phyloP scores from a whole-genome alignment of 345 rosid genomes.

The Citrus maxima region DNA sequence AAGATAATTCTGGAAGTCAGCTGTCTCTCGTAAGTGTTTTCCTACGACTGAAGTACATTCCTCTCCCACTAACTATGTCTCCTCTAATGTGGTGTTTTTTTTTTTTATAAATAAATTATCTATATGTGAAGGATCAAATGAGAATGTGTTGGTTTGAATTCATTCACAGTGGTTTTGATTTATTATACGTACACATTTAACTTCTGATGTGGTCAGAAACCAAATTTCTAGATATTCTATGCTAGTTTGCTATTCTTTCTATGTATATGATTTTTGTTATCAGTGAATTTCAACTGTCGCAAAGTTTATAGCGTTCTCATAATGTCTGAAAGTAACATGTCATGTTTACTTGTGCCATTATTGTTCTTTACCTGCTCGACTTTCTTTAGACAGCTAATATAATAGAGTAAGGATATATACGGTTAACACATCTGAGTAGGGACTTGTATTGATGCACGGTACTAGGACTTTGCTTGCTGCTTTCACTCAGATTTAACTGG shows the following conservation, averaged over 20 bases:
- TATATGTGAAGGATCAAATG: not conserved
- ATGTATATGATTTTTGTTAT: not conserved
- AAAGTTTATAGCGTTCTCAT: not conserved
- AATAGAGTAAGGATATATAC: not conserved
- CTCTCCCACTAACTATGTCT: not conserved
- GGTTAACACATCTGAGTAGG: not conserved
- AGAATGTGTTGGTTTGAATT: not conserved
- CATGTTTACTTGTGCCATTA: not conserved
- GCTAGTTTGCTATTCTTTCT: not conserved
- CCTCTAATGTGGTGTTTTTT: not conserved
- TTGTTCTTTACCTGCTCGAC: not conserved
- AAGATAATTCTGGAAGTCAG: conserved; percentile 70
- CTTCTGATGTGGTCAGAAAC: not conserved
- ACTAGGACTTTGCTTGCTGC: not conserved
- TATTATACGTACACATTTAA: not conserved
- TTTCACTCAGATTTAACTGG: not conserved
- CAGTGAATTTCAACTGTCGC: not conserved
- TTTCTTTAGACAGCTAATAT: not conserved
- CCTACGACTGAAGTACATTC: not conserved
- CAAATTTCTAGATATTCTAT: not conserved
- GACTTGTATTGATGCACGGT: not conserved
- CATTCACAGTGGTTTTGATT: not conserved
- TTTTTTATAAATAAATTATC: not conserved
- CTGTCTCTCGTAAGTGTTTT: conserved; percentile 58
- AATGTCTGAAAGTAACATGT: not conserved